Evolutionary conservation across 2,329 filamentous ascomycete genomes (phyloP), one percentile per base, ranked within the genome.

Genomic region (Clarireedia hainanense): DNA sequence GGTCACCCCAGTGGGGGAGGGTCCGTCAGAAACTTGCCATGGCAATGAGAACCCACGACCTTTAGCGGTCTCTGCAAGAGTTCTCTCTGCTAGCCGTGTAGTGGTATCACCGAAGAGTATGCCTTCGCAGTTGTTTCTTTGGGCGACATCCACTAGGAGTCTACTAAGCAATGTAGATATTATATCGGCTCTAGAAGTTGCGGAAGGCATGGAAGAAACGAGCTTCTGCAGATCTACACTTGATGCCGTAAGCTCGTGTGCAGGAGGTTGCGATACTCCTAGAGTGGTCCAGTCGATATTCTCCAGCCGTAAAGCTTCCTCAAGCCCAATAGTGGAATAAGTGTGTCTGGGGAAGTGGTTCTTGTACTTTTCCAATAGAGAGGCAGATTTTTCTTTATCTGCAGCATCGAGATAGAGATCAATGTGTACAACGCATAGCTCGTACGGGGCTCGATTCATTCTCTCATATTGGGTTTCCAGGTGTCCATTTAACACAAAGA

Each of bases 71-170:
- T 94, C 89, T 6, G 89, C 79, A 14, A 99, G 80, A 0, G 90
- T 89, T 65, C 89, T 84, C 63, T 92, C 89, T 4, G 94, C 92
- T 30, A 99, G 82, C 15, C 85, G 82, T 5, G 91, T 96, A 20
- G 94, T 96, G 62, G 84, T 95, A 71, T 92, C 85, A 23, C 89
- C 91, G 71, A 94, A 86, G 1, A 97, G 72, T 43, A 97, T 78
- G 12, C 83, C 84, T 60, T 86, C 80, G 68, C 85, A 94, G 12
- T 68, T 72, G 27, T 78, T 72, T 15, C 74, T 70, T 59, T 80
- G 77, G 9, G 88, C 88, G 46, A 82, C 74, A 46, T 81, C 74
- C 50, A 90, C 75, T 34, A 96, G 78, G 5, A 95, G 74, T 62
- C 88, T 83, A 6, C 83, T 86, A 36, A 85, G 77, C 26, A 97